A percentile compares a stretch with the other conserved stretches of the same genome.
Conservation (phyloP, 2,329 filamentous ascomycete genomes). For the Cryphonectria nitschkei region DNA sequence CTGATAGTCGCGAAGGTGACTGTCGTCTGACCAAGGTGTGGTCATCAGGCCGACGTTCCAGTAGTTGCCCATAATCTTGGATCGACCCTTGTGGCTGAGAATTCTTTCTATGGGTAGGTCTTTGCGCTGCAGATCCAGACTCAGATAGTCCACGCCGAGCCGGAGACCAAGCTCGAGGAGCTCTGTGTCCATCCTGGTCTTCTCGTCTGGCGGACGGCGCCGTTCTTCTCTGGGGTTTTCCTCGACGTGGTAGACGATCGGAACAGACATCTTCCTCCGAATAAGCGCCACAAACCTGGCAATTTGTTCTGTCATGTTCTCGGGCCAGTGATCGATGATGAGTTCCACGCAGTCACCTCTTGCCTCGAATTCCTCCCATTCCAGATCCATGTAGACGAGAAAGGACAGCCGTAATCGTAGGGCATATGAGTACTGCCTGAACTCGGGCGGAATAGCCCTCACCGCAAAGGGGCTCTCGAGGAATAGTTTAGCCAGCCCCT, state of each 20-base stretch:
- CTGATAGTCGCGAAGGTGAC: slow-evolving; percentile 57
- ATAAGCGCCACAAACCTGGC: slow-evolving; percentile 61
- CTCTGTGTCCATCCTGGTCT: slow-evolving; percentile 53
- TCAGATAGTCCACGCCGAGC: slow-evolving; percentile 67
- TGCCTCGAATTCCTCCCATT: slow-evolving; percentile 58
- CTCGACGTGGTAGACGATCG: slow-evolving; percentile 62
- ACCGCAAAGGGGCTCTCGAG: slow-evolving; percentile 65
- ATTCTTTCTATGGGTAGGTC: slow-evolving; percentile 53
- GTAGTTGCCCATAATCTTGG: slow-evolving; percentile 64
- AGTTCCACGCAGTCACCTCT: slow-evolving; percentile 63
- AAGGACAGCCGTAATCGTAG: slow-evolving; percentile 64
- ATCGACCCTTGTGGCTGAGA: slow-evolving; percentile 56
- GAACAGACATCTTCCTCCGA: slow-evolving; percentile 57
- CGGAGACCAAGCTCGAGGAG: slow-evolving; percentile 67
- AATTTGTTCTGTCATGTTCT: slow-evolving; percentile 52
- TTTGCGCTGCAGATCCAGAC: slow-evolving; percentile 63
- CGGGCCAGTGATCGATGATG: slow-evolving; percentile 60
- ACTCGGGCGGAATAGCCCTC: slow-evolving; percentile 61
- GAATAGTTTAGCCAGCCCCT: slow-evolving; percentile 54
- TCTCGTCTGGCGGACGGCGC: slow-evolving; percentile 43
- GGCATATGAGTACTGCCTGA: slow-evolving; percentile 62
- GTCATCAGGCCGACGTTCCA: slow-evolving; percentile 49
- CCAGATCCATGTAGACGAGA: slow-evolving; percentile 54
- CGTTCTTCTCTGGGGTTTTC: slow-evolving; percentile 50
- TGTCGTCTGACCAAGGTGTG: slow-evolving; percentile 58